Evolutionary conservation across 2,329 filamentous ascomycete genomes (phyloP).

Genomic region (Plectosphaerella sp.): DNA sequence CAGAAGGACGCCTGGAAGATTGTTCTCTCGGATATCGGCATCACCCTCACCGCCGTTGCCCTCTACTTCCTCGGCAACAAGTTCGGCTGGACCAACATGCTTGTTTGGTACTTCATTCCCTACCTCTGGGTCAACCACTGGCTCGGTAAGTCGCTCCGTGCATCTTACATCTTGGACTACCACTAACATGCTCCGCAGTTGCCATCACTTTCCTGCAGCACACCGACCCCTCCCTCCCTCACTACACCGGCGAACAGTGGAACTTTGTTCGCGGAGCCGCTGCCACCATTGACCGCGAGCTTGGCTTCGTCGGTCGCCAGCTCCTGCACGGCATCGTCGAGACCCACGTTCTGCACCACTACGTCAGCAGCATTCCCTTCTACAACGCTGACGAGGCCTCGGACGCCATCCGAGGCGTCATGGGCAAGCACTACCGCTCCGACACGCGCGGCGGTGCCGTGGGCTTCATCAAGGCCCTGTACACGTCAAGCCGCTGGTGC

Average conservation of each 20-base stretch:
- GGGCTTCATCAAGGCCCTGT: slow-evolving; percentile 84
- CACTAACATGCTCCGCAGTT: slow-evolving; percentile 46
- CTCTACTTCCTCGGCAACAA: slow-evolving; percentile 68
- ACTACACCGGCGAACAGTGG: slow-evolving; percentile 85
- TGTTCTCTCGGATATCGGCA: slow-evolving; percentile 78
- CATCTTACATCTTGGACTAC: neutral
- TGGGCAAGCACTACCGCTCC: slow-evolving; percentile 92
- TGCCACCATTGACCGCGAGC: slow-evolving; percentile 94
- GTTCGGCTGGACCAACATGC: slow-evolving; percentile 81
- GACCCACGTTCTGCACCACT: slow-evolving; percentile 97
- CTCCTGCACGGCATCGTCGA: slow-evolving; percentile 95
- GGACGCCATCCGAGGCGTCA: slow-evolving; percentile 66
- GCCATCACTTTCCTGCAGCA: slow-evolving; percentile 97
- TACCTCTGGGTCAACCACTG: slow-evolving; percentile 99
- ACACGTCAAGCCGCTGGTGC: slow-evolving; percentile 77
- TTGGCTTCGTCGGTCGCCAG: slow-evolving; percentile 88
- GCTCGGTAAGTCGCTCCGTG: slow-evolving; percentile 66
- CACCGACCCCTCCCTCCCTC: slow-evolving; percentile 89
- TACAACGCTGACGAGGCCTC: slow-evolving; percentile 57
- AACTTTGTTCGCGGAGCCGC: slow-evolving; percentile 91
- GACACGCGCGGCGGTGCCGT: slow-evolving; percentile 71
- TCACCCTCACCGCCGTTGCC: slow-evolving; percentile 55
- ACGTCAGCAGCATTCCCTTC: slow-evolving; percentile 92
- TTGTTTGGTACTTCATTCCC: slow-evolving; percentile 91
- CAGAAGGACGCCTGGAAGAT: slow-evolving; percentile 86